These are phyloP conservation scores for Parachaetomium inaequale DNA, from an alignment of 495 filamentous ascomycete species.

Conservation along the genomic window DNA sequence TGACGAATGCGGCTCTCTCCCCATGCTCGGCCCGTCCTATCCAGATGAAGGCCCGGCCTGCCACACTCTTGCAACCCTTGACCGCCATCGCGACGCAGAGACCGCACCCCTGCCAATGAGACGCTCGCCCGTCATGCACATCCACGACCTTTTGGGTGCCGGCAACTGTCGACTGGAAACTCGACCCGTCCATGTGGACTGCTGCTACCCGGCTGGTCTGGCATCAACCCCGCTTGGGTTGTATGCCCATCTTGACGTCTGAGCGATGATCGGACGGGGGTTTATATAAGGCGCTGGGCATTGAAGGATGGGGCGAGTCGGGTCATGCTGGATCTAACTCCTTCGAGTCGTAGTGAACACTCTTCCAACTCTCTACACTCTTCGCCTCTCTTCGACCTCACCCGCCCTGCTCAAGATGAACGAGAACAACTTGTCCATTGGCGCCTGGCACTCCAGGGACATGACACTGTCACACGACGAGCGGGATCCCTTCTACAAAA, in stretches of 20 bases:
- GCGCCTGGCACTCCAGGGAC: background rate
- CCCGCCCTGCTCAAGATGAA: background rate
- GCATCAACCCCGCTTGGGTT: slow-evolving; percentile 17
- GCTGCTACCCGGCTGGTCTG: background rate
- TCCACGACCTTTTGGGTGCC: background rate
- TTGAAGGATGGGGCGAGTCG: background rate
- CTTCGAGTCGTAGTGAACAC: background rate
- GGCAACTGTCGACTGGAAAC: background rate
- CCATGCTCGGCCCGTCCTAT: background rate
- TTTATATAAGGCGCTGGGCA: background rate
- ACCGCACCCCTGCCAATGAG: slow-evolving; percentile 7
- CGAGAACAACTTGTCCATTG: background rate
- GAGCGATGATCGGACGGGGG: background rate
- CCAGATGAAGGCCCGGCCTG: background rate
- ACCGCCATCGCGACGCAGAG: slow-evolving; percentile 1
- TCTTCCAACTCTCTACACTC: background rate
- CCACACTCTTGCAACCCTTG: slow-evolving; percentile 5
- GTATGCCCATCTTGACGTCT: too few relatives aligned
- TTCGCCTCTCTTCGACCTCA: background rate
- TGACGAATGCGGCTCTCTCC: slow-evolving; percentile 10
- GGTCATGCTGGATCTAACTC: background rate
- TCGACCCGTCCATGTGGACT: background rate
- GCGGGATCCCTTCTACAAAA: slow-evolving; percentile 1
- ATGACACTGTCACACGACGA: background rate
- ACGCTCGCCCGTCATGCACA: background rate